A percentile compares a stretch with the other conserved stretches of the same genome.
phyloP scores from a whole-genome alignment of 2,329 filamentous ascomycete species.

The Colletotrichum tabaci region DNA sequence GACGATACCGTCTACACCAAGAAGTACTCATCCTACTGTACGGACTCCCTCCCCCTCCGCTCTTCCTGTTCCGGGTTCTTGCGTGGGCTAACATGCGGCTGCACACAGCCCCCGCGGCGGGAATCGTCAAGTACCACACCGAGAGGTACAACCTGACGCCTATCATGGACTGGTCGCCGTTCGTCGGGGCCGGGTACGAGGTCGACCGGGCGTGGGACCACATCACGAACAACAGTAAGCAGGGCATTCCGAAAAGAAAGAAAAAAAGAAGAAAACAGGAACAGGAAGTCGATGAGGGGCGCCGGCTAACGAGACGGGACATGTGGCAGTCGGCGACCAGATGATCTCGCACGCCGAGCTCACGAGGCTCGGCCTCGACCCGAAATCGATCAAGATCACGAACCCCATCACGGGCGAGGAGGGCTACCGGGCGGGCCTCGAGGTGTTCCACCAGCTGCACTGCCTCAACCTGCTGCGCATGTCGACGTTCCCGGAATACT shows the following conservation, averaged over 20 bases:
- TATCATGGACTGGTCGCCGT: constrained; percentile 61
- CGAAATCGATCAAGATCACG: constrained; percentile 68
- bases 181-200: constrained; percentile 68
- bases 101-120: constrained; percentile 60
- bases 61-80: neutral
- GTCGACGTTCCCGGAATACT: constrained; percentile 66
- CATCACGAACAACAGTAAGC: constrained; percentile 61
- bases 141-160: constrained; percentile 65
- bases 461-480: constrained; percentile 65
- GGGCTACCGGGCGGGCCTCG: constrained; percentile 72
- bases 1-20: constrained; percentile 53
- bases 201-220: constrained; percentile 72
- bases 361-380: constrained; percentile 65
- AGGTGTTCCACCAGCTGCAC: constrained; percentile 71
- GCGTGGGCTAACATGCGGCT: constrained; percentile 6
- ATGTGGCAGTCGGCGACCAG: constrained; percentile 68
- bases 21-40: constrained; percentile 63
- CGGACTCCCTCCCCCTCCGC: constrained; percentile 42
- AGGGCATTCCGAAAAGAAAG: neutral
- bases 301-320: constrained; percentile 24
- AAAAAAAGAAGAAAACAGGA: too few species aligned
- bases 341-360: constrained; percentile 71
- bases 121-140: constrained; percentile 64
- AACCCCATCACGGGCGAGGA: constrained; percentile 69
- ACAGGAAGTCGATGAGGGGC: constrained; percentile 32